Evolutionary conservation across 257 asterid genomes (phyloP), one percentile per base, ranked within the genome.

Genomic region (Plantago ovata): DNA sequence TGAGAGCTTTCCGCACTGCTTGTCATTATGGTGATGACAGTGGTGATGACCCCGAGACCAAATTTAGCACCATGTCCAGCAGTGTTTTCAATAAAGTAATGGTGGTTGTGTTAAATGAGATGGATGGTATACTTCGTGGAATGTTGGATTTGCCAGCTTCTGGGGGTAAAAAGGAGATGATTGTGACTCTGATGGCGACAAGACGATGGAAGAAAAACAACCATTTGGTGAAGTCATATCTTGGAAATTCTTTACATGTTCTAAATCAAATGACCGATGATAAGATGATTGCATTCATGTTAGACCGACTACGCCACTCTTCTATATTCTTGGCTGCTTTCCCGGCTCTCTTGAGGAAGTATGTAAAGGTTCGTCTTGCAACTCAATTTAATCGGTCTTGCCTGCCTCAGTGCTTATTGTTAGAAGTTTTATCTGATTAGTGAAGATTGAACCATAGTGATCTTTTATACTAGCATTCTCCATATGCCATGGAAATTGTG

Each of bases 1-100:
- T 82, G 77, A 84, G 81, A 69, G 99, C 94, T 61, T 93, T 76
- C 65, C 84, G 95, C 38, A 64, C 80, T 71, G 97, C 97, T 67
- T 89, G 97, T 61, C 96, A 89, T 70, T 93, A 84, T 64, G 97
- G 96, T 9, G 99, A 93, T 70, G 99, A 93, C 40, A 67, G 57
- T 70, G 91, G 75, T 14, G 82, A 75, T 65, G 94, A 93, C 63
- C 64, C 86, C 11, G 53, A 75, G 1, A 63, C 77, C 32, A 82
- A 77, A 72, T 81, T 81, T 61, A 79, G 82, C 61, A 76, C 75
- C 45, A 86, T 93, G 99, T 86, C 99, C 19, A 84, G 97, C 67
- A 33, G 69, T 24, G 95, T 93, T 68, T 93, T 93, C 72, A 84
- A 93, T 69, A 86, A 86, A 70, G 80, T 93, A 61, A 93, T 89